Conservation (phyloP, 441 rosid genomes). For the Eutrema salsugineum region DNA sequence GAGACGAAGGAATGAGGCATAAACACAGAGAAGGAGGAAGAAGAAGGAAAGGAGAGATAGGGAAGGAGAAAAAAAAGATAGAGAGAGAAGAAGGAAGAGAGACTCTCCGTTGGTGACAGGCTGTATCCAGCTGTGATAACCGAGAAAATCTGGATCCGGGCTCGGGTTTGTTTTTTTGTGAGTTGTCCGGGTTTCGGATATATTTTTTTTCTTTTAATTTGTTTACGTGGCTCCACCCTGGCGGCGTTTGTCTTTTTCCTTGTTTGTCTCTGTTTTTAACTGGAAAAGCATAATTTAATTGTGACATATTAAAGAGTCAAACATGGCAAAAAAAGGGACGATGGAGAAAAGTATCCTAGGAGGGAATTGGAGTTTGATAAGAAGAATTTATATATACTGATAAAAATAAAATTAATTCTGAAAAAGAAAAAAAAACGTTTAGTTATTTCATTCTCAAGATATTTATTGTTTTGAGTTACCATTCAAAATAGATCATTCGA, state of each 20-base stretch:
- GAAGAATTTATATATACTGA: not conserved
- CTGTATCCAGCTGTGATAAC: slow-evolving; percentile 92
- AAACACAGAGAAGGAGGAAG: slow-evolving; percentile 13
- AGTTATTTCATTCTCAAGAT: no score
- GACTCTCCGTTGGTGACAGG: slow-evolving; percentile 98
- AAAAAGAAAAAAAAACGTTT: no score
- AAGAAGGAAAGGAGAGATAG: slow-evolving; percentile 30
- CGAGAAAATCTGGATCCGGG: slow-evolving; percentile 36
- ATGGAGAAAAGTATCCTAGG: not conserved
- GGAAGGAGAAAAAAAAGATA: slow-evolving; percentile 45
- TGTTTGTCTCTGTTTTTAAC: slow-evolving; percentile 4
- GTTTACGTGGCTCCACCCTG: slow-evolving; percentile 37
- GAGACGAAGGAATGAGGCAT: not conserved
- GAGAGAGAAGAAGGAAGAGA: slow-evolving; percentile 42
- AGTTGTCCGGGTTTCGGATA: slow-evolving; percentile 20
- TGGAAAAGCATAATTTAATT: not conserved
- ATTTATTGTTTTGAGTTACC: no score
- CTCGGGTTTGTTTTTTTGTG: slow-evolving; percentile 11
- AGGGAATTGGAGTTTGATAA: not conserved
- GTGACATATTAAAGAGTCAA: not conserved
- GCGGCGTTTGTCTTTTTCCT: slow-evolving; percentile 47
- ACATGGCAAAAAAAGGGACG: not conserved
- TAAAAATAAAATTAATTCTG: no score
- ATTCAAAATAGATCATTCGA: no score
- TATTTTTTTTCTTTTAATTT: no score